Evolutionary conservation across 257 asterid genomes (phyloP).

Genomic region (Nyctanthes arbortristis): DNA sequence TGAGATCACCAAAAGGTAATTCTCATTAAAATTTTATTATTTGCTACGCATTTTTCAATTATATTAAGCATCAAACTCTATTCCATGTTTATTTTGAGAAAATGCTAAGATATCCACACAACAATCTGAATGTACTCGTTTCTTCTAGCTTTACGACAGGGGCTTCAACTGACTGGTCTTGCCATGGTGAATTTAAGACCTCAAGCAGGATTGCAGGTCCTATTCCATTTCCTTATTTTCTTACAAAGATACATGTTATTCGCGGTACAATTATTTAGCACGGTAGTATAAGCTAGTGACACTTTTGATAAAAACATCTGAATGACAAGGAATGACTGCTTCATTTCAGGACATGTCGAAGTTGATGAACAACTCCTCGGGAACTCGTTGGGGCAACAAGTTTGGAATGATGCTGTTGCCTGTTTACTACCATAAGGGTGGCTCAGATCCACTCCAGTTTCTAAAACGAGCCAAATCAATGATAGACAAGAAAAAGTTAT

Average conservation of each 20-base stretch:
- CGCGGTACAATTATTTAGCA: no score
- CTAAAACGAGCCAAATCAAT: slow-evolving; percentile 66
- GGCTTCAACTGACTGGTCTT: slow-evolving; percentile 66
- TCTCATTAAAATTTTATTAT: not conserved
- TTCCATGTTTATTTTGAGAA: not conserved
- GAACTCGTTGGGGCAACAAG: slow-evolving; percentile 61
- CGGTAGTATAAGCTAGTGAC: no score
- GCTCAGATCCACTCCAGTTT: slow-evolving; percentile 52
- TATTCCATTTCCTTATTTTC: not conserved
- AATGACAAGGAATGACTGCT: not conserved
- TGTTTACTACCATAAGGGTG: slow-evolving; percentile 39
- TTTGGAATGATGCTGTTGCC: slow-evolving; percentile 77
- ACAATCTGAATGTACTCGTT: not conserved
- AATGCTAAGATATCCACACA: not conserved
- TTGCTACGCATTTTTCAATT: not conserved
- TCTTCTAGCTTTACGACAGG: slow-evolving; percentile 46
- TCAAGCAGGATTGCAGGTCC: slow-evolving; percentile 71
- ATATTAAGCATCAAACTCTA: not conserved
- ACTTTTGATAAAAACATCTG: no score
- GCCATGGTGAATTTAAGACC: slow-evolving; percentile 81
- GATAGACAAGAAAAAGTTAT: slow-evolving; percentile 78
- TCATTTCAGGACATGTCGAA: slow-evolving; percentile 51
- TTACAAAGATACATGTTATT: not conserved
- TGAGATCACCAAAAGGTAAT: slow-evolving; percentile 58
- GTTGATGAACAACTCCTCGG: slow-evolving; percentile 35